Evolutionary conservation across 306 rosid species (phyloP), one percentile per base, ranked within the genome.

Genomic region (Lithocarpus polystachyus): DNA sequence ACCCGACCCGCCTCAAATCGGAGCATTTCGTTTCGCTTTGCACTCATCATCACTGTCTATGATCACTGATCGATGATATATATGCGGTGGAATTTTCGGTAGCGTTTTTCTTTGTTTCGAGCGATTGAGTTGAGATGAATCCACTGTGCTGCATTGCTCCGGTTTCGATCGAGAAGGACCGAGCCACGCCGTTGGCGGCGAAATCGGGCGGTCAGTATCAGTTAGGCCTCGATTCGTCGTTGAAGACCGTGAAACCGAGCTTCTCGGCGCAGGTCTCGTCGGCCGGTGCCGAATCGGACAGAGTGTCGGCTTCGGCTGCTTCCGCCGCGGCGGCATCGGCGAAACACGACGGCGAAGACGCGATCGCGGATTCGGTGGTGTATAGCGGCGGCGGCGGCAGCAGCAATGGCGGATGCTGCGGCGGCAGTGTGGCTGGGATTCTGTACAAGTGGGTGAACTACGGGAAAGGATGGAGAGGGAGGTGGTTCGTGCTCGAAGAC

Each of bases 131-230:
- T 33, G 14, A 52, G 60, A 93, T 93, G 99, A 95, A 95, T 85
- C 99, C 99, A 9, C 88, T 95, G 23, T 95, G 99, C 96, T 95
- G 99, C 99, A 95, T 95, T 95, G 99, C 99, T 48, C 99, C 99
- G 75, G 99, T 95, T 72, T 95, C 99, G 71, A 90, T 95, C 89
- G 98, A 95, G 98, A 95, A 86, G 81, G 90, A 72, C 59, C 84
- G 1, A 86, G 82, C 79, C 45, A 0, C 45, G 45, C 84, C 90
- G 8, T 89, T 84, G 2, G 90, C 59, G 13, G 75, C 82, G 4
- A 90, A 85, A 75, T 82, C 90, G 18, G 84, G 86, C 0, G 5
- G 65, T 24, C 97, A 92, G 79, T 86, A 89, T 78, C 94, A 85
- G 82, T 22, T 85, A 77, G 92, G 88, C 75, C 79, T 87, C 19